Base-by-base conservation (phyloP, 495 filamentous ascomycete species). In the Achaetomiella virescens region DNA sequence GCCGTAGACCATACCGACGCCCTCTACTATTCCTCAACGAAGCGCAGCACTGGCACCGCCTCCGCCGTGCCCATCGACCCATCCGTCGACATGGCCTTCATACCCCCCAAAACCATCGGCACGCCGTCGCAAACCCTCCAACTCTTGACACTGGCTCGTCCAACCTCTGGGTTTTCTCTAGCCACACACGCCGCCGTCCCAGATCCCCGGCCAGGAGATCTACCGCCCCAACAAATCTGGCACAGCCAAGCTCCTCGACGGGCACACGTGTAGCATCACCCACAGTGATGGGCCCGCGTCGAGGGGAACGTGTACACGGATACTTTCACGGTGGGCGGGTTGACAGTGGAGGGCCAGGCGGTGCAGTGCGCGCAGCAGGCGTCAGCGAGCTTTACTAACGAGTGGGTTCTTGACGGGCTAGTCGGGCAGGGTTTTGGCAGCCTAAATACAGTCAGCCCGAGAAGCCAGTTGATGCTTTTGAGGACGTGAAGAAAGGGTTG, bases 61-160 rank as follows among this genome's bases (percentile, higher is more conserved):
- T 63, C 72, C 33, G 80, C 83, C 25, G 77, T 69, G 6, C 87
- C 88, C 48, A 63, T 68, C 3, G 74, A 82, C 64, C 12, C 21
- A 9, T 48, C 68, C n/a, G 72, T 77, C 57, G 87, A 90, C 64
- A 58, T 65, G 12, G 81, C 86, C 68, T 91, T 89, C 62, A 63
- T 90, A 46, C 81, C 78, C 31, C 85, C 86, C 24, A 86, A 90
- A 55, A 73, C 68, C 8, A 74, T 90, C 58, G 88, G 88, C 58
- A 75, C 72, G 0, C 73, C 73, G 0, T 73, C 75, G 14, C 81
- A 83, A 48, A 83, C 77, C 10, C 66, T 90, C 57, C 78, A 83
- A 61, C 67, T 91, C 55, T 90, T 62, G 88, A 91, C 65, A 89
- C 87, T 38, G 88, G 88, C 10, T 87, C 84, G 25, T 83, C 86